phyloP scores from a whole-genome alignment of 2,329 filamentous ascomycete genomes.

The Aspergillus jensenii region DNA sequence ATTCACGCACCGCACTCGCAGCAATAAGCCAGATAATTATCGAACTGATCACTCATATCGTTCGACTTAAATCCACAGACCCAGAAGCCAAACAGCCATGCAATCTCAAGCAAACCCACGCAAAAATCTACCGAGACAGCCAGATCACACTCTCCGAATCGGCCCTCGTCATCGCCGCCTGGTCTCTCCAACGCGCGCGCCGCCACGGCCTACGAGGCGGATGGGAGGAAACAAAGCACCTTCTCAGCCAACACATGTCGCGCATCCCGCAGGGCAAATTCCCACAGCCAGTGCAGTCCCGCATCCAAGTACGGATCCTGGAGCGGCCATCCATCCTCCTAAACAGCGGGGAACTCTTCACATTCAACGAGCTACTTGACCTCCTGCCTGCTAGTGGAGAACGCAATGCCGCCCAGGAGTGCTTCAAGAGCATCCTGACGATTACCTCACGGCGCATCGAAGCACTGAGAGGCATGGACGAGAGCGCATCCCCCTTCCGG shows the following conservation, averaged over 20 bases:
- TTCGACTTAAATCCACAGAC: constrained; percentile 32
- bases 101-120: constrained; percentile 42
- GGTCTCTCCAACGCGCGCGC: constrained; percentile 38
- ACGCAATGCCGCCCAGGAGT: constrained; percentile 23
- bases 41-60: constrained; percentile 41
- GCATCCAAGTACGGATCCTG: constrained; percentile 32
- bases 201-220: constrained; percentile 22
- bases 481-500: constrained; percentile 25
- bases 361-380: constrained; percentile 29
- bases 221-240: constrained; percentile 27
- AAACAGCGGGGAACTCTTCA: constrained; percentile 39
- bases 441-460: constrained; percentile 21
- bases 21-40: constrained; percentile 43
- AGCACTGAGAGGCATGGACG: constrained; percentile 18
- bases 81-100: constrained; percentile 28
- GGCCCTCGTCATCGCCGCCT: constrained; percentile 41
- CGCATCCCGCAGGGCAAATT: constrained; percentile 32
- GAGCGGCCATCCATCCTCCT: constrained; percentile 33
- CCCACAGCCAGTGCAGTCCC: constrained; percentile 26
- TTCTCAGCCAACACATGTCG: constrained; percentile 32
- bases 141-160: constrained; percentile 41
- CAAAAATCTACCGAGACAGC: constrained; percentile 43
- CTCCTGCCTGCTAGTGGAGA: constrained; percentile 28
- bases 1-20: constrained; percentile 38
- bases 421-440: constrained; percentile 24